Evolutionary conservation across 2,329 filamentous ascomycete genomes (phyloP).

Genomic region (Pseudogymnoascus sp.): DNA sequence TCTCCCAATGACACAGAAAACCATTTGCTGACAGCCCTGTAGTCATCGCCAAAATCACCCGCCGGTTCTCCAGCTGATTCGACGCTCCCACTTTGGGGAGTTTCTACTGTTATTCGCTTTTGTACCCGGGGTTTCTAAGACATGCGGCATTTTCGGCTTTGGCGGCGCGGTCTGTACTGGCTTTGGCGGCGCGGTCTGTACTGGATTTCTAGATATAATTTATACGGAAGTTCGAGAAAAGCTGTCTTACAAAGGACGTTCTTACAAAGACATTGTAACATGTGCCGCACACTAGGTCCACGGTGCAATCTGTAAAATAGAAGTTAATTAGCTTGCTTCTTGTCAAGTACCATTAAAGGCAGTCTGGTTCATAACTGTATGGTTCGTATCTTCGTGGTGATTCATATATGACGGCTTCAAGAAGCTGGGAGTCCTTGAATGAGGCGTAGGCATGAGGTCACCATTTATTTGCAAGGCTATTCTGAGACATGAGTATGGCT

Average conservation of each 20-base stretch:
- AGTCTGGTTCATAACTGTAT: not conserved
- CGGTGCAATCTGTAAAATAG: constrained; percentile 6
- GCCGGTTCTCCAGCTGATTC: constrained; percentile 59
- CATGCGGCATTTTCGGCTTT: constrained; percentile 3
- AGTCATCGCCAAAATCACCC: constrained; percentile 95
- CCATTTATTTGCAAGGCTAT: not conserved
- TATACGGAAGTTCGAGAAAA: constrained; percentile 2
- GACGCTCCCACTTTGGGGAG: not conserved
- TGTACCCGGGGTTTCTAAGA: constrained; percentile 6
- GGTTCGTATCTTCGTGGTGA: not conserved
- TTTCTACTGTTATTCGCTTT: constrained; percentile 5
- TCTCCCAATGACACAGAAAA: not conserved
- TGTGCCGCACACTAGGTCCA: not conserved
- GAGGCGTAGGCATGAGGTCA: not conserved
- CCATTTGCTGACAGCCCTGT: constrained; percentile 1
- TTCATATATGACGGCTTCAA: not conserved
- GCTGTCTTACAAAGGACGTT: not conserved
- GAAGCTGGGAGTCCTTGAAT: not conserved
- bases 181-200: constrained; percentile 1
- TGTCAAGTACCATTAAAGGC: not conserved
- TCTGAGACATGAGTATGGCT: not conserved
- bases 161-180: constrained; percentile 1
- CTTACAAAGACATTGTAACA: not conserved
- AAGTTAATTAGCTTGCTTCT: not conserved
- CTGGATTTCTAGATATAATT: constrained; percentile 8